Percentiles rank a stretch among this genome's conserved stretches.
Evolutionary conservation across 352 stramenopile genomes (phyloP).

Genomic region (Pythium grandisporangium): DNA sequence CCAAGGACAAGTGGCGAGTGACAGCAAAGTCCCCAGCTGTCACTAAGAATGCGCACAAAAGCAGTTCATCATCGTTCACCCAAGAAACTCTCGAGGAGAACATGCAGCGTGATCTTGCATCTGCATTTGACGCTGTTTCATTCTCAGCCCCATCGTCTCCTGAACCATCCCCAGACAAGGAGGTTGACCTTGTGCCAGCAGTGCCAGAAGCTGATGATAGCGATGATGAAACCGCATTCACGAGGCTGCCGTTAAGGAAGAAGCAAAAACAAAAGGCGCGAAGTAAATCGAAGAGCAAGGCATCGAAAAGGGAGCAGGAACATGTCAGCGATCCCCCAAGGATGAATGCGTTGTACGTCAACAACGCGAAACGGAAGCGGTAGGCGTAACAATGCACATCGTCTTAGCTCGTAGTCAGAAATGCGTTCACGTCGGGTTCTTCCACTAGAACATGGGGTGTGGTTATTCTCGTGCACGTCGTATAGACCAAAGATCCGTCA

Average conservation of each 20-base stretch:
- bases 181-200: no score
- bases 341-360: no score
- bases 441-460: no score
- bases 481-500: no score
- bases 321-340: constrained; percentile 2
- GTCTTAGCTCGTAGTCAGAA: no score
- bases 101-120: constrained; percentile 53
- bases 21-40: constrained; percentile 46
- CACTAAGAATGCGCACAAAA: constrained; percentile 9
- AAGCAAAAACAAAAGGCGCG: constrained; percentile 5
- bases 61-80: constrained; percentile 17
- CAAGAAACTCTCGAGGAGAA: constrained; percentile 49
- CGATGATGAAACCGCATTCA: no score
- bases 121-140: constrained; percentile 26
- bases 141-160: neutral
- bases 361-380: constrained; percentile 14
- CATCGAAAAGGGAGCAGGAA: constrained; percentile 15
- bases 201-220: no score
- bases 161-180: no score
- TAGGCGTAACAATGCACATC: no score
- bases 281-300: constrained; percentile 20
- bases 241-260: constrained; percentile 40
- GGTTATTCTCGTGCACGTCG: no score
- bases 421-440: no score
- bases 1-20: constrained; percentile 44